Conservation (phyloP, 75 land plant genomes). For the Cunninghamia lanceolata region DNA sequence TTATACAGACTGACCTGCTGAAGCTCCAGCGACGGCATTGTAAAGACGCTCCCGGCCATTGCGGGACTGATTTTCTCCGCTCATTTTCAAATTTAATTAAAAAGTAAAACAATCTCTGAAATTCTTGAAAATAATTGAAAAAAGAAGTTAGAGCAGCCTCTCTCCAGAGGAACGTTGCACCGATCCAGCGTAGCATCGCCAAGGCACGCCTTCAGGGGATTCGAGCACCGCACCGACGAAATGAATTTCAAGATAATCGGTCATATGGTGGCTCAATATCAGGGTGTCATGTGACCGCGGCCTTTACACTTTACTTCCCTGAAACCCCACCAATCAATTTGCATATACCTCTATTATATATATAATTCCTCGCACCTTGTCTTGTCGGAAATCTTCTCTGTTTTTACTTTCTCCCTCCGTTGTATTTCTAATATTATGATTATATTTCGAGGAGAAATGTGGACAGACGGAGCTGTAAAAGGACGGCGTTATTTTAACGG, state of each 20-base stretch:
- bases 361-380: too few relatives aligned
- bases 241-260: not conserved
- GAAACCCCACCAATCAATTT: too few relatives aligned
- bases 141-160: constrained; percentile 29
- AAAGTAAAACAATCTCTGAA: not conserved
- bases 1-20: constrained; percentile 46
- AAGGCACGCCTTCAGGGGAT: not conserved
- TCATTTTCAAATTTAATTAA: not conserved
- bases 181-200: constrained; percentile 51
- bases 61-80: constrained; percentile 26
- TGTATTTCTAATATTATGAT: too few relatives aligned
- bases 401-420: too few relatives aligned
- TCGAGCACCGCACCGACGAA: not conserved
- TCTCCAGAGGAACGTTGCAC: constrained; percentile 30
- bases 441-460: too few relatives aligned
- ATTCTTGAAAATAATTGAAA: not conserved
- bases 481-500: too few relatives aligned
- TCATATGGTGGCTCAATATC: not conserved
- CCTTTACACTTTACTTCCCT: too few relatives aligned
- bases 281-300: not conserved
- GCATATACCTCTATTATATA: too few relatives aligned
- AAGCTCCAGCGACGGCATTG: constrained; percentile 68
- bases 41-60: constrained; percentile 42
- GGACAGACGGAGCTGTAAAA: too few relatives aligned
- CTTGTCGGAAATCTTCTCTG: too few relatives aligned